A percentile compares a stretch with the other conserved stretches of the same genome.
Evolutionary conservation across 2,329 filamentous ascomycete genomes (phyloP).

Genomic region (Ophiostoma novo-ulmi): DNA sequence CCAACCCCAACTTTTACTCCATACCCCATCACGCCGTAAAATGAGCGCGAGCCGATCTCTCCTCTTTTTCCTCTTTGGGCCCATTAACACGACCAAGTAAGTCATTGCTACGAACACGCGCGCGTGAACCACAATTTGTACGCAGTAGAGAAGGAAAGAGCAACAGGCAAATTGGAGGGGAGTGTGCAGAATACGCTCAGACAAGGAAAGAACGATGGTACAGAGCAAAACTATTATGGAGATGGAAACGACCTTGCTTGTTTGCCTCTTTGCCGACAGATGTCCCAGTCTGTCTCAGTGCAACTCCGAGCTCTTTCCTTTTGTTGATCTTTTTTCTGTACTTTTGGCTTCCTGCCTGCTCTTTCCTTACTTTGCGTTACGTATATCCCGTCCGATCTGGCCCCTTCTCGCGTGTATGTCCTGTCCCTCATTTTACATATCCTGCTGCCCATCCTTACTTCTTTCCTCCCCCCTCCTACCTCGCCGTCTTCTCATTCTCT

Average conservation of each 20-base stretch:
- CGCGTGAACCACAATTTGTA: background rate
- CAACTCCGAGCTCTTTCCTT: background rate
- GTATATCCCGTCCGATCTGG: background rate
- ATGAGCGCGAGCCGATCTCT: conserved; percentile 1
- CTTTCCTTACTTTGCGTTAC: background rate
- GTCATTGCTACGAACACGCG: background rate
- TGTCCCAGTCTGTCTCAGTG: background rate
- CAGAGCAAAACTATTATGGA: conserved; percentile 11
- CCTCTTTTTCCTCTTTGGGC: conserved; percentile 4
- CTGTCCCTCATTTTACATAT: background rate
- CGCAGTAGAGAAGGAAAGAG: background rate
- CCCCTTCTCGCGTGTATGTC: background rate
- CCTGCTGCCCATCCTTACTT: background rate
- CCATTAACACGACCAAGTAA: conserved; percentile 4
- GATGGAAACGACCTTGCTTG: background rate
- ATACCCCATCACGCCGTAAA: conserved; percentile 1
- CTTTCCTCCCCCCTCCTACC: background rate
- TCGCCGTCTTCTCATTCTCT: background rate
- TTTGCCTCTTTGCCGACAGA: background rate
- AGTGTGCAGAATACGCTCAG: background rate
- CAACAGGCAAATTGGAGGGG: background rate
- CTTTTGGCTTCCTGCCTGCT: background rate
- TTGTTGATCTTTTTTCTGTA: background rate
- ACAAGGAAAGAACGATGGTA: conserved; percentile 4
- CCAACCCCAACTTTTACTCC: conserved; percentile 2